These are phyloP conservation scores for Cyathus striatus DNA, from an alignment of 768 basidiomycete species.

Conservation along the genomic window DNA sequence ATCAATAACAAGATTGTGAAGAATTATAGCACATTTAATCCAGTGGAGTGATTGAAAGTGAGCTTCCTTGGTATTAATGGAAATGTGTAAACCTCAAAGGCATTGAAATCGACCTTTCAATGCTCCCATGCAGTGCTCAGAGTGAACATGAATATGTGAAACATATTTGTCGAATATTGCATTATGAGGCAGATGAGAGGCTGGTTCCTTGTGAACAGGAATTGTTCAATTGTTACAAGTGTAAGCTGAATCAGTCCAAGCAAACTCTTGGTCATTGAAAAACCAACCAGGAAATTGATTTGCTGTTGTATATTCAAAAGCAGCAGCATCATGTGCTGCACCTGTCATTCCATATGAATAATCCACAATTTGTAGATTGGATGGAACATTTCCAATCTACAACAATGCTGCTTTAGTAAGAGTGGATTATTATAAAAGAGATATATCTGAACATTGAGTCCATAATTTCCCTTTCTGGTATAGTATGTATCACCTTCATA, in stretches of 20 bases:
- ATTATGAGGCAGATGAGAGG: too few species aligned
- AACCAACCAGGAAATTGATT: too few species aligned
- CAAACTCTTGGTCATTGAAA: too few species aligned
- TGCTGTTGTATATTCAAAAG: too few species aligned
- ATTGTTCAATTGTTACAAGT: too few species aligned
- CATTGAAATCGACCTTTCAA: too few species aligned
- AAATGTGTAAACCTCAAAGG: neutral
- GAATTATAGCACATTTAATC: neutral
- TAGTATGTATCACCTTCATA: conserved; percentile 24
- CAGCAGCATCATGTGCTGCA: too few species aligned
- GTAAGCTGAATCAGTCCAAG: too few species aligned
- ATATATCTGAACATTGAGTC: conserved; percentile 24
- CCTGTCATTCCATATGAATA: conserved; percentile 21
- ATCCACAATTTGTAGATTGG: conserved; percentile 21
- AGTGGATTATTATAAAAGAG: conserved; percentile 1
- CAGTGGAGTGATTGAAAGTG: neutral
- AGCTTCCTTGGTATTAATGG: neutral
- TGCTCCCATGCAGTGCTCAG: too few species aligned
- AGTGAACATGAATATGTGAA: too few species aligned
- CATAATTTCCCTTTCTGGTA: conserved; percentile 25
- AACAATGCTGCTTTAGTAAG: neutral
- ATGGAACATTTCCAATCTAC: conserved; percentile 22
- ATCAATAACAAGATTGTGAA: neutral
- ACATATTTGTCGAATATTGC: too few species aligned
- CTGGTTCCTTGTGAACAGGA: too few species aligned